phyloP scores from a whole-genome alignment of 2,329 filamentous ascomycete genomes.

The Aspergillus luchuensis region DNA sequence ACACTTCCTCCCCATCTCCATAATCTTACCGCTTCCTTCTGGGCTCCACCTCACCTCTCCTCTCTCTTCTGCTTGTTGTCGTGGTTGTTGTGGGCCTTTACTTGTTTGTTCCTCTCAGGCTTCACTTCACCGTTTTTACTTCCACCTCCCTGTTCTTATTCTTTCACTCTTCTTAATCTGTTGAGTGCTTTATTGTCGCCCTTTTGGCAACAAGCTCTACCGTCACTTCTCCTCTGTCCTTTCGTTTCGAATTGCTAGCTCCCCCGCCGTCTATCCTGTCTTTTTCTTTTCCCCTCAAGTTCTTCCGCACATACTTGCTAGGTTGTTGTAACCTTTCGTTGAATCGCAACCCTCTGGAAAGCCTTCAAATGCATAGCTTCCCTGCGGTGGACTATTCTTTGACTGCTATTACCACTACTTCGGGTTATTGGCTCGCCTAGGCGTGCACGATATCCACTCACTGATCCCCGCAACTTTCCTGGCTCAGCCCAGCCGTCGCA shows the following conservation, averaged over 20 bases:
- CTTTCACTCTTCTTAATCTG: background rate
- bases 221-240: background rate
- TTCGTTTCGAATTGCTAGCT: background rate
- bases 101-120: too few relatives aligned
- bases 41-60: background rate
- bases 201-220: slow-evolving; percentile 8
- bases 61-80: background rate
- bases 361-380: background rate
- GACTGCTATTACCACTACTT: background rate
- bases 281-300: background rate
- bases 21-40: background rate
- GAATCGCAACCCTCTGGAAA: background rate
- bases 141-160: background rate
- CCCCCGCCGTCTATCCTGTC: background rate
- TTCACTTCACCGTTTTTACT: background rate
- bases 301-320: background rate
- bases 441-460: background rate
- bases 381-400: background rate
- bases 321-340: background rate
- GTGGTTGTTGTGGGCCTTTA: background rate
- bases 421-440: background rate
- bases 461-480: background rate
- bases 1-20: background rate
- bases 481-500: background rate
- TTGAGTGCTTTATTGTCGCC: slow-evolving; percentile 3